phyloP scores from a whole-genome alignment of 1,284 basidiomycete genomes.

The Leccinum ponderosum region DNA sequence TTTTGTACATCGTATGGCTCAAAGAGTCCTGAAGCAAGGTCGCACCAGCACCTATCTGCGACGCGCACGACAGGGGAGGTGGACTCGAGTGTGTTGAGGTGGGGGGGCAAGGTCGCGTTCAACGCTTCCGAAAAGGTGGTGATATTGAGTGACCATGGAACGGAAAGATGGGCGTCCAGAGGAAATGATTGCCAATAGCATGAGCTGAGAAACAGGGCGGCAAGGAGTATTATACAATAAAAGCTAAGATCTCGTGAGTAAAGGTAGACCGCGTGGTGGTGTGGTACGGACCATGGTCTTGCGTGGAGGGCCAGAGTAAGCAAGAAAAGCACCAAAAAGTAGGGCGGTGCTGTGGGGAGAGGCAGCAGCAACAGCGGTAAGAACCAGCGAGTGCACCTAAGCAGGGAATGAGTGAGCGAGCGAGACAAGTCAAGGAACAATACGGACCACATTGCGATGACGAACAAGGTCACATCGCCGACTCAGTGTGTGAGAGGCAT shows the following conservation, averaged over 20 bases:
- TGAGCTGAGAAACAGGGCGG: conserved; percentile 76
- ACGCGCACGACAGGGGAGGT: conserved; percentile 50
- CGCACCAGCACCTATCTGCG: conserved; percentile 80
- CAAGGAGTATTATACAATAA: conserved; percentile 78
- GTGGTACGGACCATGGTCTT: conserved; percentile 65
- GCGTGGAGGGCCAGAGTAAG: conserved; percentile 75
- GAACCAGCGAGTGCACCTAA: conserved; percentile 82
- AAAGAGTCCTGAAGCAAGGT: conserved; percentile 62
- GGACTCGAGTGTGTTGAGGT: conserved; percentile 32
- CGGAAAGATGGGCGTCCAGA: conserved; percentile 55
- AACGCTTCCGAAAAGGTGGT: conserved; percentile 69
- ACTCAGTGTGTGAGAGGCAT: conserved; percentile 1
- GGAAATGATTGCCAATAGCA: conserved; percentile 85
- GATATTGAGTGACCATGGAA: conserved; percentile 65
- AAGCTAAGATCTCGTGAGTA: conserved; percentile 48
- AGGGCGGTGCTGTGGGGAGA: conserved; percentile 75
- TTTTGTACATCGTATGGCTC: conserved; percentile 70
- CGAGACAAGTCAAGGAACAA: background rate
- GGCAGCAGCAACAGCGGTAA: conserved; percentile 73
- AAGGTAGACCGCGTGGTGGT: background rate
- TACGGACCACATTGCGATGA: conserved; percentile 23
- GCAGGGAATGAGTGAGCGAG: conserved; percentile 2
- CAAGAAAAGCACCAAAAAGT: conserved; percentile 71
- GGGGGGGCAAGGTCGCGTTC: conserved; percentile 39
- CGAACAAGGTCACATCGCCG: background rate